Evolutionary conservation across 2,329 filamentous ascomycete genomes (phyloP), one percentile per base, ranked within the genome.

Genomic region (Colletotrichum salicis): DNA sequence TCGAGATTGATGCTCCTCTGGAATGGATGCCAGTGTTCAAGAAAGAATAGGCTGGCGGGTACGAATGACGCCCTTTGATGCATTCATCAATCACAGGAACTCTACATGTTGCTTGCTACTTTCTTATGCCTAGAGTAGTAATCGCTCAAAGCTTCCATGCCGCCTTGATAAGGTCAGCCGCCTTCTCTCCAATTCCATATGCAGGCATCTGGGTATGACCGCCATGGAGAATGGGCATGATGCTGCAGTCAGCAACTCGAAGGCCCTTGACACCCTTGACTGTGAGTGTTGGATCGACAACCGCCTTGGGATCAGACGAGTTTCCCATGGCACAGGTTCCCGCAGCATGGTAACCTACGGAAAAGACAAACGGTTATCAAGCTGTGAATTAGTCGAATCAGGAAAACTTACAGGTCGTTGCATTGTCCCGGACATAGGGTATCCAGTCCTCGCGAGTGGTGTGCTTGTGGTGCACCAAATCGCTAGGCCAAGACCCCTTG

Each of bases 121-220:
- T 19, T 33, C 6, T 33, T 7, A 19, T 10, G 29, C 15, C 29
- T 24, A 13, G 8, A 1, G 5, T 22, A 15, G 19, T 8, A 6
- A 13, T 19, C 4, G 1, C 11, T 57, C 19, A 61, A 6, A 64
- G 13, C 33, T 59, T 63, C 69, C 69, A 71, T 13, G 64, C 56
- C 67, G 83, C 80, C 73, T 86, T 87, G 63, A 89, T 85, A 67
- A 88, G 75, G 75, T 88, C 86, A 8, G 79, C 79, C 12, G 76
- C 79, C 75, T 87, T 87, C 78, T 89, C 87, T 0, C 86, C 87
- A 72, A 89, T 88, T 1, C 86, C 87, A 76, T 88, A 89, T 5
- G 87, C 87, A 4, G 87, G 86, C 86, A 89, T 89, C 75, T 89
- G 87, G 0, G 87, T 88, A 75, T 88, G 86, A 0, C 85, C 88